Evolutionary conservation across 1,284 basidiomycete genomes (phyloP), one percentile per base, ranked within the genome.

Genomic region (Chalciporus piperatoides): DNA sequence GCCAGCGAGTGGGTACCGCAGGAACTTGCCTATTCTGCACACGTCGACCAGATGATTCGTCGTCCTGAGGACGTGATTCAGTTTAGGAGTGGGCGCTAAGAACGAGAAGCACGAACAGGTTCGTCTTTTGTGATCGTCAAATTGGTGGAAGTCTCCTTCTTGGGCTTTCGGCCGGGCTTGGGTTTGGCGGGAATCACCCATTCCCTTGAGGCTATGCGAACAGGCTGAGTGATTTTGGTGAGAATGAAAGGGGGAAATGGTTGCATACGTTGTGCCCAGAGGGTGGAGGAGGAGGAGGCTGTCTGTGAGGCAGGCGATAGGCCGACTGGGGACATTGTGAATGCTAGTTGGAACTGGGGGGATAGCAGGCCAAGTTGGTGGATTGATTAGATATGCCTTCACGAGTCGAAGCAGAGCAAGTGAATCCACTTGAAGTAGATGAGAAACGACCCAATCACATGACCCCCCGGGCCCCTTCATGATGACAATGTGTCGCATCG

Each of bases 111-210:
- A 65, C 73, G 54, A 57, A 82, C 85, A 65, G 80, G 78, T 24
- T 72, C 70, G 40, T 72, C 72, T 21, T 72, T 73, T 30, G 71
- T 71, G 38, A 63, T 48, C 28, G 69, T 48, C 41, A 67, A 51
- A 24, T 25, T 25, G 4, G 56, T 53, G 21, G 63, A 61, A 17
- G 71, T 54, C 55, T 89, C 88, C 57, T 82, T 87, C 75, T 90
- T 91, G 36, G 90, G 90, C 72, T 94, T 93, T 46, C 92, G 76
- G 27, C 92, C 92, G 25, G 92, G 92, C 68, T 92, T 94, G 15
- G 90, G 89, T 59, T 90, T 89, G 27, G 92, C 85, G 40, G 88
- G 88, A 56, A 94, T 86, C 45, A 92, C 82, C 92, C 92, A 95
- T 68, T 94, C 90, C 67, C 89, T 92, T 36, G 88, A 90, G 21